A percentile compares a stretch with the other conserved stretches of the same genome.
These are phyloP conservation scores for Curvularia verruculosa DNA, from an alignment of 2,329 filamentous ascomycete species.

Conservation along the genomic window DNA sequence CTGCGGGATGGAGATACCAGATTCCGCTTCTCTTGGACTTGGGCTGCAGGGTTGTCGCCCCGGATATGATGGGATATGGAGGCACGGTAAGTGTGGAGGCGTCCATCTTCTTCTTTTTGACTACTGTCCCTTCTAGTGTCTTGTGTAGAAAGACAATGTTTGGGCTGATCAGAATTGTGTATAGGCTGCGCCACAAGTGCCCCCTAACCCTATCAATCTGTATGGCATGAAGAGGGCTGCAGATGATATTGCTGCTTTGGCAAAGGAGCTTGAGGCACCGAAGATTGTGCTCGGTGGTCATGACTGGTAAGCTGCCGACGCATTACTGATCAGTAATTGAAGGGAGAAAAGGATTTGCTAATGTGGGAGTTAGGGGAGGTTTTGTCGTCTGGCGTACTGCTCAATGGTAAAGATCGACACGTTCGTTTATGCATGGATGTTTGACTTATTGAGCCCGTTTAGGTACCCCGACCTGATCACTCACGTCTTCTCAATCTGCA, in stretches of 20 bases:
- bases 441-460: neutral
- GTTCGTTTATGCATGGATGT: neutral
- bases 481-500: conserved; percentile 80
- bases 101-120: neutral
- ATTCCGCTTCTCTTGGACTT: conserved; percentile 76
- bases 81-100: conserved; percentile 61
- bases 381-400: conserved; percentile 75
- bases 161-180: neutral
- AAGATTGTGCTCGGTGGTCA: conserved; percentile 84
- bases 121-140: neutral
- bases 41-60: conserved; percentile 78
- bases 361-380: conserved; percentile 65
- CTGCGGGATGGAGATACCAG: conserved; percentile 87
- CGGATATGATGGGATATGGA: conserved; percentile 87
- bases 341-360: neutral
- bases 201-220: conserved; percentile 64
- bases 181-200: conserved; percentile 56
- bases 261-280: conserved; percentile 60
- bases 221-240: conserved; percentile 75
- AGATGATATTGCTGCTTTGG: conserved; percentile 76
- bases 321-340: neutral
- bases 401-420: conserved; percentile 56
- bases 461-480: conserved; percentile 67
- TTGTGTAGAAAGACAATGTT: neutral
- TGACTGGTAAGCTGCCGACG: conserved; percentile 66